phyloP scores from a whole-genome alignment of 345 rosid species.

The Populus ilicifolia region DNA sequence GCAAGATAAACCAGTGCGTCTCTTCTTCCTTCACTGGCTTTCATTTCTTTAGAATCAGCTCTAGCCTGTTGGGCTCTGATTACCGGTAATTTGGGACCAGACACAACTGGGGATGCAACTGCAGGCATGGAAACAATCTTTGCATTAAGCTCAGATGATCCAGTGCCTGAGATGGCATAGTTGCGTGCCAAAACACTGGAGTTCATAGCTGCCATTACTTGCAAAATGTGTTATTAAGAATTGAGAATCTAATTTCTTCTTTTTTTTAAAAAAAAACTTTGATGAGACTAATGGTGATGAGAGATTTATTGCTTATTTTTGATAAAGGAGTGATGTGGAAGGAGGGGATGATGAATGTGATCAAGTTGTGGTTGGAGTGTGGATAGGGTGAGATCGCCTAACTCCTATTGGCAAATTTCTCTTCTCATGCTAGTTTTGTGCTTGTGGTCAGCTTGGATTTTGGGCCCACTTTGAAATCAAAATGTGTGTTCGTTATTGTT shows the following conservation, averaged over 20 bases:
- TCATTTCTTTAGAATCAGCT: slow-evolving; percentile 30
- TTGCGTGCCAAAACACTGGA: slow-evolving; percentile 81
- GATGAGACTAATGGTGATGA: slow-evolving; percentile 1
- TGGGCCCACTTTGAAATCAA: slow-evolving; percentile 41
- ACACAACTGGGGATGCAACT: slow-evolving; percentile 33
- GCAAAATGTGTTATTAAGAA: neutral
- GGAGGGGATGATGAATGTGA: slow-evolving; percentile 42
- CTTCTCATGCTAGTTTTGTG: neutral
- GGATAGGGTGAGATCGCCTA: slow-evolving; percentile 97
- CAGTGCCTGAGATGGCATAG: slow-evolving; percentile 58
- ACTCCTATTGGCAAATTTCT: slow-evolving; percentile 55
- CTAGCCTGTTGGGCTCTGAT: slow-evolving; percentile 54
- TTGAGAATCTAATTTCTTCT: neutral
- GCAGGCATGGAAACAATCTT: slow-evolving; percentile 46
- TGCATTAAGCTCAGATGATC: slow-evolving; percentile 58
- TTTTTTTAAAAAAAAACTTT: neutral
- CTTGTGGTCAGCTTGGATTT: neutral
- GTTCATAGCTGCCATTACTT: slow-evolving; percentile 72
- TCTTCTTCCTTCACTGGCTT: slow-evolving; percentile 56
- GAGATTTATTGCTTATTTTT: neutral
- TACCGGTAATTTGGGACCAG: slow-evolving; percentile 48
- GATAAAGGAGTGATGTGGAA: slow-evolving; percentile 36
- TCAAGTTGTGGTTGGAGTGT: slow-evolving; percentile 69
- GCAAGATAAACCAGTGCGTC: slow-evolving; percentile 66
- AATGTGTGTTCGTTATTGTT: slow-evolving; percentile 8